Evolutionary conservation across 495 filamentous ascomycete genomes (phyloP).

Genomic region (Aspergillus panamensis): DNA sequence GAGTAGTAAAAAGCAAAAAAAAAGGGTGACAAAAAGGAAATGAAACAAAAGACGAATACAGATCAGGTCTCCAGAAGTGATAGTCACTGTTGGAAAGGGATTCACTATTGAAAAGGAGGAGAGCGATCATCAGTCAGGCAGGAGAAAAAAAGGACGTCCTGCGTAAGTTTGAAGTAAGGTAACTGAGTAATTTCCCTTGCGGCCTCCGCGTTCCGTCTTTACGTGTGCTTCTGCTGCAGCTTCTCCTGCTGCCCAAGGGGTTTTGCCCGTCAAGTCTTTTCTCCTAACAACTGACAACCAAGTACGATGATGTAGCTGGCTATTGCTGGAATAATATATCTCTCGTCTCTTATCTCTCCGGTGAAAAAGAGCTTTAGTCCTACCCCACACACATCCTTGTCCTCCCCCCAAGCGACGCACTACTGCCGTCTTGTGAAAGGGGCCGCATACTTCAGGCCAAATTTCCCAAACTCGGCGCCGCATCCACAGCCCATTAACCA

Average conservation of each 20-base stretch:
- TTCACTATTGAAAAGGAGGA: constrained; percentile 2
- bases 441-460: constrained; percentile 1
- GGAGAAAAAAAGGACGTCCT: constrained; percentile 4
- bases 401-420: not conserved
- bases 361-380: not conserved
- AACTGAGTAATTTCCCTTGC: not conserved
- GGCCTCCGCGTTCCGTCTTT: not conserved
- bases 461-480: not conserved
- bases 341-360: not conserved
- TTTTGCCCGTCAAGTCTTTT: not conserved
- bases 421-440: not conserved
- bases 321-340: not conserved
- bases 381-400: not conserved
- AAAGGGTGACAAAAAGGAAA: not conserved
- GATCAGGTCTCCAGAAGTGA: not conserved
- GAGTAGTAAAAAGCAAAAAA: not conserved
- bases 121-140: constrained; percentile 1
- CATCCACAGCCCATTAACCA: constrained; percentile 17
- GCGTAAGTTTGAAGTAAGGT: not conserved
- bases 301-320: not conserved
- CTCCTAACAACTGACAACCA: not conserved
- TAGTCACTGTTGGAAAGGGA: not conserved
- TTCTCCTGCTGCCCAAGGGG: constrained; percentile 10
- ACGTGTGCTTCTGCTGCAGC: not conserved
- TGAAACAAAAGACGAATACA: not conserved